phyloP scores from a whole-genome alignment of 2,329 filamentous ascomycete species.

The Paecilomyces sp. region DNA sequence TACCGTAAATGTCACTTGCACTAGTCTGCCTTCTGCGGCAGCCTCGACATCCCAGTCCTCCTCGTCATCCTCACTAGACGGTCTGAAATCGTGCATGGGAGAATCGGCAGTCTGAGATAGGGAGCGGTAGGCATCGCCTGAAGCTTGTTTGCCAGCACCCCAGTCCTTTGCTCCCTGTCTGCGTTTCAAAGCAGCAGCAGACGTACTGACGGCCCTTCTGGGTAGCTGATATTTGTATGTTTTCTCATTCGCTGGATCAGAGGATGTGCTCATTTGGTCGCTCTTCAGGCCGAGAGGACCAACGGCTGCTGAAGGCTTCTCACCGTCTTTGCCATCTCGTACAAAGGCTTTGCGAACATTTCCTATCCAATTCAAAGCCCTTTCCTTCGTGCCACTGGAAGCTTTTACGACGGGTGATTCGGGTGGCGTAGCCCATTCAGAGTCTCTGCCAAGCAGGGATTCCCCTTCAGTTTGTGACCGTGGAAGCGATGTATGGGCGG shows the following conservation, averaged over 20 bases:
- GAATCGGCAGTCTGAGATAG: not conserved
- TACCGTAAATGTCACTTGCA: conserved; percentile 89
- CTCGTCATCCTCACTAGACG: conserved; percentile 28
- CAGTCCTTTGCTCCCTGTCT: conserved; percentile 48
- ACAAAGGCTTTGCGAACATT: conserved; percentile 60
- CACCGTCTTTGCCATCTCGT: conserved; percentile 20
- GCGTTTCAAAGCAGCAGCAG: conserved; percentile 40
- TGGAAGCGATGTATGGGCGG: conserved; percentile 43
- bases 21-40: conserved; percentile 62
- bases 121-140: conserved; percentile 1
- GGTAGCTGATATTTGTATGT: conserved; percentile 16
- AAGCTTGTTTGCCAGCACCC: conserved; percentile 29
- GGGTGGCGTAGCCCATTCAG: not conserved
- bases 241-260: not conserved
- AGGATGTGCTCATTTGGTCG: not conserved
- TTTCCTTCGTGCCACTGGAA: conserved; percentile 25
- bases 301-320: not conserved
- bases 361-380: conserved; percentile 61
- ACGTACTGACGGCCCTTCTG: conserved; percentile 42
- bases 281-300: conserved; percentile 9
- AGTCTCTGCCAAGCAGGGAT: not conserved
- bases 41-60: conserved; percentile 75
- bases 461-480: conserved; percentile 44
- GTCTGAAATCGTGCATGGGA: not conserved
- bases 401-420: not conserved